Base-by-base conservation (phyloP, 352 stramenopile genomes). In the Hyaloperonospora arabidopsidis region DNA sequence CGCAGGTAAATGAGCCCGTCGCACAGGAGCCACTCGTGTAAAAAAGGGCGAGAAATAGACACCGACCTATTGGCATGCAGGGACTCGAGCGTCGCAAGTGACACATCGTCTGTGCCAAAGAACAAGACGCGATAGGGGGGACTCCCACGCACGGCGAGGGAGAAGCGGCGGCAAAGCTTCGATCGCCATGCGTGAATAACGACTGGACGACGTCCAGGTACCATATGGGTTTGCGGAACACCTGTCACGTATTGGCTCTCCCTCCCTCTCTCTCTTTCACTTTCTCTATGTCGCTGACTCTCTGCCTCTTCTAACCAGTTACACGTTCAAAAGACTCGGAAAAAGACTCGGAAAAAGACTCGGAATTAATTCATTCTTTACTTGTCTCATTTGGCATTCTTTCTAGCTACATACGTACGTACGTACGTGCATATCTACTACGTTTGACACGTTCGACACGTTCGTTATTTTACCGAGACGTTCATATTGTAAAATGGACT, bases 21-120 rank as follows among this genome's bases (percentile, higher is more conserved):
- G n/a, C 29, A 59, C 15, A 25, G 29, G 25, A 39, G 36, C 43
- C 50, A 61, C 23, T 56, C 34, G 18, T 46, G 49, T 39, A 29
- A 41, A 54, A 32, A 32, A 18, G 21, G 14, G 29, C 19, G n/a
- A n/a, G 25, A 32, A 4, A 32, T 32, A 32, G 25, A 32, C 25
- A 32, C 39, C 1, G 15, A 86, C 75, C 80, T 88, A 67, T 87
- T 81, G 52, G 59, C 67, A 49, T 90, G 70, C 56, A 93, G 65
- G 34, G 52, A 57, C 52, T 76, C 64, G 18, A 93, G 77, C 58
- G 83, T 93, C 32, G 80, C 73, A 29, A 91, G 70, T 17, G 83
- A 91, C 22, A 93, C 78, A 38, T 93, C 76, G 52, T 93, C 83
- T 2, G 83, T 93, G 28, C 83, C 83, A 64, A 93, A 93, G 68